Conservation (phyloP, 305 asterid genomes). For the Ajuga reptans region DNA sequence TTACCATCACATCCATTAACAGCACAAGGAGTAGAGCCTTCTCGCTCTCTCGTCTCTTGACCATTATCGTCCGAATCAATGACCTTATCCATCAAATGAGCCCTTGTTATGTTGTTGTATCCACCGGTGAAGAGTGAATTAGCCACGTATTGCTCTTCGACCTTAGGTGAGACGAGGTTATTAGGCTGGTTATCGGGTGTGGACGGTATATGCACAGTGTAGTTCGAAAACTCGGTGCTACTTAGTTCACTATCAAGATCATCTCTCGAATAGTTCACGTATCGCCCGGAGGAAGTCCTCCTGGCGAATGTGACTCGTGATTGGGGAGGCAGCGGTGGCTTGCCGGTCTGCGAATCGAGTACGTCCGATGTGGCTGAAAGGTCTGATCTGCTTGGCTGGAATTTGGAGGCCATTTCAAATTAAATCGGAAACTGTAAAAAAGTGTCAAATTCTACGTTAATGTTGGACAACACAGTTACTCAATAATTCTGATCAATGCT, state of each 20-base stretch:
- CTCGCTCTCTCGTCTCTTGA: slow-evolving; percentile 47
- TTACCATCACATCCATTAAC: slow-evolving; percentile 57
- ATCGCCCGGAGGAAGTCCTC: slow-evolving; percentile 54
- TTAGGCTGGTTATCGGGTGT: slow-evolving; percentile 64
- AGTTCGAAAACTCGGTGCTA: slow-evolving; percentile 43
- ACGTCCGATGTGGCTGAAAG: slow-evolving; percentile 50
- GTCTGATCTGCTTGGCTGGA: slow-evolving; percentile 46
- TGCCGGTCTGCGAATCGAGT: slow-evolving; percentile 43
- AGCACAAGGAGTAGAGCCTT: slow-evolving; percentile 44
- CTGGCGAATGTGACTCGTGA: slow-evolving; percentile 37
- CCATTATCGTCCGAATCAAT: slow-evolving; percentile 43
- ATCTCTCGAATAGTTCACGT: slow-evolving; percentile 48
- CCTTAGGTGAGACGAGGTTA: slow-evolving; percentile 38
- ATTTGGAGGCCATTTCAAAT: slow-evolving; percentile 49
- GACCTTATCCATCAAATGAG: slow-evolving; percentile 64
- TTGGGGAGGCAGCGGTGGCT: slow-evolving; percentile 58
- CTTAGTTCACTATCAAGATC: slow-evolving; percentile 59
- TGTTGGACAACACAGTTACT: too few species aligned
- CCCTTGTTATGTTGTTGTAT: slow-evolving; percentile 48
- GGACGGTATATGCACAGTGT: slow-evolving; percentile 57
- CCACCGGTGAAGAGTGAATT: slow-evolving; percentile 65
- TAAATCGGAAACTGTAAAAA: slow-evolving; percentile 17
- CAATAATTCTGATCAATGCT: neutral
- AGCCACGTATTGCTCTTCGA: slow-evolving; percentile 56
- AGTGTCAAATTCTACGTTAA: neutral